Conservation (phyloP, 352 stramenopile genomes). For the Pythium brassicae region DNA sequence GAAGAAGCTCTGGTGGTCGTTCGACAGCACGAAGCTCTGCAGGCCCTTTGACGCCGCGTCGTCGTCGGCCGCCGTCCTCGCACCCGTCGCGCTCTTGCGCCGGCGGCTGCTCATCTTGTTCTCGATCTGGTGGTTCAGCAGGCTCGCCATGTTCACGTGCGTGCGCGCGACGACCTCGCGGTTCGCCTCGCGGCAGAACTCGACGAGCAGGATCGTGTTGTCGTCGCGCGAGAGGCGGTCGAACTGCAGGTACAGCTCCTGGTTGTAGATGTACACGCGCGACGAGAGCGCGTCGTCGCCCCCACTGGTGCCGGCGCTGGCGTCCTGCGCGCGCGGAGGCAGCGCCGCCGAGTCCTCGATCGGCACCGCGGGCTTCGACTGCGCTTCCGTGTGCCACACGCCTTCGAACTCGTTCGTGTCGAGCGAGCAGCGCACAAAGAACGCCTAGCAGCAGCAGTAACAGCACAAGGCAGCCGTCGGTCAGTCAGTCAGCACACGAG, state of each 20-base stretch:
- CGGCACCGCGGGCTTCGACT: slow-evolving; percentile 47
- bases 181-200: slow-evolving; percentile 72
- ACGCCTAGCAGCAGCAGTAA: slow-evolving; percentile 26
- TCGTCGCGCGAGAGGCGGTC: slow-evolving; percentile 79
- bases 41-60: slow-evolving; percentile 21
- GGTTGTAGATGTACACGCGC: slow-evolving; percentile 71
- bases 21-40: slow-evolving; percentile 76
- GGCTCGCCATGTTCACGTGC: slow-evolving; percentile 78
- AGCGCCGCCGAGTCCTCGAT: slow-evolving; percentile 18
- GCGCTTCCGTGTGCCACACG: slow-evolving; percentile 80
- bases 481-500: background rate
- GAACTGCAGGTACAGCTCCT: slow-evolving; percentile 81
- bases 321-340: slow-evolving; percentile 1
- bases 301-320: background rate
- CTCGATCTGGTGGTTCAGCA: slow-evolving; percentile 47
- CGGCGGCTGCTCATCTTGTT: slow-evolving; percentile 14
- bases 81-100: slow-evolving; percentile 10
- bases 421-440: slow-evolving; percentile 81
- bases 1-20: slow-evolving; percentile 83
- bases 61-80: too few relatives aligned
- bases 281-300: slow-evolving; percentile 10
- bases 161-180: slow-evolving; percentile 78
- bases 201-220: slow-evolving; percentile 78
- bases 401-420: slow-evolving; percentile 83
- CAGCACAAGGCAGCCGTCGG: background rate